A percentile compares a stretch with the other conserved stretches of the same genome.
Evolutionary conservation across 106 monocot species (phyloP).

Genomic region (Vanilla planifolia): DNA sequence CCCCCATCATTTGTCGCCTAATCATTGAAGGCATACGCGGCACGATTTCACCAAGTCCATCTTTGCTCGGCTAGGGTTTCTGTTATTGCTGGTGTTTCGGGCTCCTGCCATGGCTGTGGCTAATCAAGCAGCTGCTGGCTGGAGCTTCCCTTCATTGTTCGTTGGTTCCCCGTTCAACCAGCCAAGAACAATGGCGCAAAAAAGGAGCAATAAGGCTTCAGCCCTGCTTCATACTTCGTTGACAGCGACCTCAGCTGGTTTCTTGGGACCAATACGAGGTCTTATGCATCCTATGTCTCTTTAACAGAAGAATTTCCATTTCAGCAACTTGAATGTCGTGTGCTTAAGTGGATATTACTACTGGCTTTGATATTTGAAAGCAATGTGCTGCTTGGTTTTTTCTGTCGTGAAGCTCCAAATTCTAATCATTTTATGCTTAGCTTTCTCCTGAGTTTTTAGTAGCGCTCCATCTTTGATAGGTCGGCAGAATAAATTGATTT

Average conservation of each 20-base stretch:
- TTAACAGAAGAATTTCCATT: neutral
- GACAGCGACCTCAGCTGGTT: neutral
- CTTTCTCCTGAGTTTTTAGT: neutral
- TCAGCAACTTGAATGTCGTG: neutral
- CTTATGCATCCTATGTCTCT: neutral
- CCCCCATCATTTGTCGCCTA: too few relatives aligned
- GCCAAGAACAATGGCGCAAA: neutral
- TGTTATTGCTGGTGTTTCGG: neutral
- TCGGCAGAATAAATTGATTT: constrained; percentile 2
- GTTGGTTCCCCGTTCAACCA: neutral
- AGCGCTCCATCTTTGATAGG: neutral
- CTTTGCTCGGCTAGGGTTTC: neutral
- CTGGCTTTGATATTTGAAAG: neutral
- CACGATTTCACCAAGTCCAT: too few relatives aligned
- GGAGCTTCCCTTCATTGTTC: neutral
- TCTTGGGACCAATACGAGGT: neutral
- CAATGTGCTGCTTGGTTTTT: too few relatives aligned
- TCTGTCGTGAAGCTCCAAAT: neutral
- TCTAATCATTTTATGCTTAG: neutral
- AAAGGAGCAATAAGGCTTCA: neutral
- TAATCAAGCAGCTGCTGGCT: neutral
- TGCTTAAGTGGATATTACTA: neutral
- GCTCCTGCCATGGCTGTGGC: neutral
- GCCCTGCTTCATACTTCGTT: neutral
- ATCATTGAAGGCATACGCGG: too few relatives aligned